Evolutionary conservation across 1,284 basidiomycete genomes (phyloP).

Genomic region (Ustilago crameri): DNA sequence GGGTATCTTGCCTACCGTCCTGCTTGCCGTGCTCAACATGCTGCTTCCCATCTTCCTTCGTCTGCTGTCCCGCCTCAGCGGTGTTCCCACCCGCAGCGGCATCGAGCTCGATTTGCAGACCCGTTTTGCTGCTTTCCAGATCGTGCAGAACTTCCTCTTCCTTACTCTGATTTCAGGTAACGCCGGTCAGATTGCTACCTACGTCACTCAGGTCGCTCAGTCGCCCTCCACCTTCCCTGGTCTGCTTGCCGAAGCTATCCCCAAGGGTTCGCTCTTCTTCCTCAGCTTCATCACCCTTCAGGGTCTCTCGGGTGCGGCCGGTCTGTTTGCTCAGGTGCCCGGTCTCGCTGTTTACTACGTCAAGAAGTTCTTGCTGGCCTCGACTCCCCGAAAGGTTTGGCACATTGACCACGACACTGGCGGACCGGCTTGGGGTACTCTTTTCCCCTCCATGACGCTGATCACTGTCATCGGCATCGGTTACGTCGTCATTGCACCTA

Average conservation of each 20-base stretch:
- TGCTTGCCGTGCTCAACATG: constrained; percentile 89
- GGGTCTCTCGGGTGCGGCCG: constrained; percentile 72
- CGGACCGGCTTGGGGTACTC: constrained; percentile 83
- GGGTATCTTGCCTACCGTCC: constrained; percentile 80
- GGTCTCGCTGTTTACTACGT: constrained; percentile 84
- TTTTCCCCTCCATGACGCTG: constrained; percentile 69
- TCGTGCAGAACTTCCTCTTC: constrained; percentile 67
- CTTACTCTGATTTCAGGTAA: constrained; percentile 61
- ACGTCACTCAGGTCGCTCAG: constrained; percentile 34
- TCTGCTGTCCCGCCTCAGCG: constrained; percentile 80
- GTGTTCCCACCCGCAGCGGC: constrained; percentile 81
- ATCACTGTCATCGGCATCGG: constrained; percentile 62
- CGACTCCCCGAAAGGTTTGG: constrained; percentile 87
- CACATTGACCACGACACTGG: constrained; percentile 78
- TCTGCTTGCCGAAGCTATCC: constrained; percentile 74
- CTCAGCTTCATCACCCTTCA: constrained; percentile 77
- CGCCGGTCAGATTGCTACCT: constrained; percentile 46
- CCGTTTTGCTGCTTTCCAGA: constrained; percentile 89
- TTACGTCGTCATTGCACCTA: constrained; percentile 90
- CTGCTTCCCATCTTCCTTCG: constrained; percentile 87
- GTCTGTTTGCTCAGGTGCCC: constrained; percentile 82
- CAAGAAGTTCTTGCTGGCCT: constrained; percentile 83
- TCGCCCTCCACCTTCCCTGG: constrained; percentile 52
- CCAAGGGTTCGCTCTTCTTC: constrained; percentile 91
- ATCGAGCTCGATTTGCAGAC: constrained; percentile 91